Evolutionary conservation across 2,329 filamentous ascomycete genomes (phyloP), one percentile per base, ranked within the genome.

Genomic region (Trichoderma koningiopsis): DNA sequence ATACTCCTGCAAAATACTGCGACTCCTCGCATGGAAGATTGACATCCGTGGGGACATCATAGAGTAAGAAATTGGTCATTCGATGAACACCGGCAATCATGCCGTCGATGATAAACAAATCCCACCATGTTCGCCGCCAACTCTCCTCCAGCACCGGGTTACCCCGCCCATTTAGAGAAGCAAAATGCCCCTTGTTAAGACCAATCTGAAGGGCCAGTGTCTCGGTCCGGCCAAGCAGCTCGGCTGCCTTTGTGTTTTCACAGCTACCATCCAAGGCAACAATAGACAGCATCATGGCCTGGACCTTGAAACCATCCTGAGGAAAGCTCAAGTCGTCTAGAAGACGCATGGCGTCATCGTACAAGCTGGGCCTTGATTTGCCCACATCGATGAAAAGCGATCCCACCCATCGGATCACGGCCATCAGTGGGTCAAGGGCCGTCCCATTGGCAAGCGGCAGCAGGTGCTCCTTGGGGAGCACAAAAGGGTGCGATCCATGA

Each of bases 111-210:
- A 92, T 86, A 76, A 91, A 95, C 4, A 89, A 77, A 71, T 89
- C 93, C 94, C 94, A 97, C 94, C 94, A 97, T 1, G 94, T 97
- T 70, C 94, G 86, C 22, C 93, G 87, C 87, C 93, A 91, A 77
- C 91, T 92, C 79, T 97, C 94, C 76, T 95, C 92, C 3, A 94
- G 77, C 1, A 93, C 83, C 0, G 88, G 84, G 70, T 91, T 87
- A 5, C 88, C 88, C 33, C 85, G 83, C 19, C 91, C 90, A 73
- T 93, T 83, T 5, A 85, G 79, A 0, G 84, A 80, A 0, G 93
- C 90, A 77, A 89, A 97, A 0, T 86, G 84, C 59, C 87, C 84
- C 11, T 87, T 88, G 76, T 97, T 89, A 79, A 97, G 86, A 0
- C 91, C 91, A 29, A 97, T 85, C 68, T 93, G 88, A 11, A 96